phyloP scores from a whole-genome alignment of 23 red algal genomes.

The Gracilaria gracilis region DNA sequence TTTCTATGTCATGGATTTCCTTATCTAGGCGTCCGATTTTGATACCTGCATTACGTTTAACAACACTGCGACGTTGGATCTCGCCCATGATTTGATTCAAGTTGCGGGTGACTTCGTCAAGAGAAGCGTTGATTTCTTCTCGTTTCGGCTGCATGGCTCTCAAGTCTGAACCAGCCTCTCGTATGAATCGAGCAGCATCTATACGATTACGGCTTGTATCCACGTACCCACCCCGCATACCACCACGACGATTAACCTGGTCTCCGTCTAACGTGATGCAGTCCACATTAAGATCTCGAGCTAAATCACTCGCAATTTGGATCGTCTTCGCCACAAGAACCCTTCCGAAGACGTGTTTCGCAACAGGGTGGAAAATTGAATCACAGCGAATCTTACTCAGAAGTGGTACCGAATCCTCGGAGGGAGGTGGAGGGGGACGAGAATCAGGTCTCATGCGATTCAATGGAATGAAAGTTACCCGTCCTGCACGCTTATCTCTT shows the following conservation, averaged over 20 bases:
- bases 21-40: conserved; percentile 26
- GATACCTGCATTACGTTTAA: conserved; percentile 24
- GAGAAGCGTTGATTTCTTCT: conserved; percentile 26
- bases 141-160: conserved; percentile 18
- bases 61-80: conserved; percentile 61
- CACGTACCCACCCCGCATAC: conserved; percentile 93
- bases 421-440: conserved; percentile 46
- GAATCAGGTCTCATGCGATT: conserved; percentile 69
- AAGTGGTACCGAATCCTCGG: conserved; percentile 87
- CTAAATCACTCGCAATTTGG: conserved; percentile 74
- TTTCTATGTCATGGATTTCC: conserved; percentile 34
- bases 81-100: conserved; percentile 69
- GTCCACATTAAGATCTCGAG: conserved; percentile 74
- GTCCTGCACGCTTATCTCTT: conserved; percentile 72
- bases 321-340: conserved; percentile 88
- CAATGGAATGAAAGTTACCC: conserved; percentile 97
- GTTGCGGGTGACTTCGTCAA: conserved; percentile 42
- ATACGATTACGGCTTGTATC: conserved; percentile 77
- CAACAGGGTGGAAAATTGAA: conserved; percentile 52
- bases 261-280: conserved; percentile 99
- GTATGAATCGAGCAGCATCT: conserved; percentile 69
- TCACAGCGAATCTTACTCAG: conserved; percentile 81
- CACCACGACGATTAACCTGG: conserved; percentile 91
- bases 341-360: conserved; percentile 79
- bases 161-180: conserved; percentile 47